A percentile compares a stretch with the other conserved stretches of the same genome.
Evolutionary conservation across 1,284 basidiomycete species (phyloP).

Genomic region (Dichomitus squalens): DNA sequence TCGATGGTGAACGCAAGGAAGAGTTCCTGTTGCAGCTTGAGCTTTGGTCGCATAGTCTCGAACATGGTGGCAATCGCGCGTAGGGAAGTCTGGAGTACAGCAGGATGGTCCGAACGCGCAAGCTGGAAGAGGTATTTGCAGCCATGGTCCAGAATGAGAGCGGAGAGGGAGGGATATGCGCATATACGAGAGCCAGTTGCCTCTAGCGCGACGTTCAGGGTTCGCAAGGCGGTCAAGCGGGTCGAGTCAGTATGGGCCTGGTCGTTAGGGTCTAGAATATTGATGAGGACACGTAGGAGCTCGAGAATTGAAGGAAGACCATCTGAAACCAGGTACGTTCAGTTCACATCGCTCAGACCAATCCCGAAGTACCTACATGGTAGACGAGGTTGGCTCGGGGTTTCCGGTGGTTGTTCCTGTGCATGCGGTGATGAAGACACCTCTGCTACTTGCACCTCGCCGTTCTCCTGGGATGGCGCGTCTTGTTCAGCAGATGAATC

Average conservation of each 20-base stretch:
- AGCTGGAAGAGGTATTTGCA: conserved; percentile 97
- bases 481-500: background rate
- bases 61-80: conserved; percentile 89
- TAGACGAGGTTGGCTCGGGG: conserved; percentile 15
- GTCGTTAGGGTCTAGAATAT: conserved; percentile 93
- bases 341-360: background rate
- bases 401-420: conserved; percentile 11
- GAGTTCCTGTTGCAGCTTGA: conserved; percentile 97
- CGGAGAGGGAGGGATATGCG: conserved; percentile 72
- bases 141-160: conserved; percentile 82
- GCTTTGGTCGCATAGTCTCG: conserved; percentile 82
- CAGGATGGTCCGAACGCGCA: conserved; percentile 85
- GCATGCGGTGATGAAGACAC: background rate
- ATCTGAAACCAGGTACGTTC: conserved; percentile 48
- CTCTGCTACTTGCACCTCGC: background rate
- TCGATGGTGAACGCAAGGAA: conserved; percentile 95
- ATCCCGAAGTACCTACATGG: conserved; percentile 19
- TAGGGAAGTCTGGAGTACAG: conserved; percentile 79
- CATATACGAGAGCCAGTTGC: conserved; percentile 78
- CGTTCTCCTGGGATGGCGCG: background rate
- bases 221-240: conserved; percentile 85
- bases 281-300: conserved; percentile 91
- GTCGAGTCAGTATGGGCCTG: conserved; percentile 97
- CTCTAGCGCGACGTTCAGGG: conserved; percentile 91
- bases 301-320: conserved; percentile 94